phyloP scores from a whole-genome alignment of 352 stramenopile species.

The Phytophthora pseudosyringae region DNA sequence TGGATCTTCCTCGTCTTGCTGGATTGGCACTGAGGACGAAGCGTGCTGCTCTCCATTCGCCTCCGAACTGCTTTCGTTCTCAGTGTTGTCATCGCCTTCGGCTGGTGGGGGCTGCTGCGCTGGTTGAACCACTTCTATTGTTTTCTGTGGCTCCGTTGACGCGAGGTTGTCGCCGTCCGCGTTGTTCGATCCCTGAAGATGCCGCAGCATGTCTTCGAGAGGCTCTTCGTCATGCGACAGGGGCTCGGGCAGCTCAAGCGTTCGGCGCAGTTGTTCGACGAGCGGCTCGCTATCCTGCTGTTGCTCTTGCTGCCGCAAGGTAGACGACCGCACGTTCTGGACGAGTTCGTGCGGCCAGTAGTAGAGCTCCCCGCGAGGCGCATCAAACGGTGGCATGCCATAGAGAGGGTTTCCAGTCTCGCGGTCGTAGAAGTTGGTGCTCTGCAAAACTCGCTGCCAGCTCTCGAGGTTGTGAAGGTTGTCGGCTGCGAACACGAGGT shows the following conservation, averaged over 20 bases:
- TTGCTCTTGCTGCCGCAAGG: conserved; percentile 22
- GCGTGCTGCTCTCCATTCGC: background rate
- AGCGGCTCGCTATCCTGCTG: conserved; percentile 16
- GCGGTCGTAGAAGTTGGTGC: conserved; percentile 36
- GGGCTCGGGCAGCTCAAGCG: conserved; percentile 15
- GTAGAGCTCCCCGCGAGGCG: conserved; percentile 35
- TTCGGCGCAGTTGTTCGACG: conserved; percentile 24
- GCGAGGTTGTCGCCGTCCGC: conserved; percentile 2
- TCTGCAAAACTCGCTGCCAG: conserved; percentile 47
- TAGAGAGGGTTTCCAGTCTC: conserved; percentile 21
- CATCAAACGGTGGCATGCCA: conserved; percentile 18
- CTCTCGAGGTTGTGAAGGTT: conserved; percentile 33
- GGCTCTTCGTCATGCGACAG: conserved; percentile 23
- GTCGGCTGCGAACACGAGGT: conserved; percentile 51
- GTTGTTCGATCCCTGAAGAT: conserved; percentile 13
- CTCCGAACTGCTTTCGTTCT: background rate
- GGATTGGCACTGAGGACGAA: background rate
- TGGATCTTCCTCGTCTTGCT: conserved; percentile 17
- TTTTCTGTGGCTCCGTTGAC: conserved; percentile 21
- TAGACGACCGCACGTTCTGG: conserved; percentile 32
- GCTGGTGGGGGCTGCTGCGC: conserved; percentile 8
- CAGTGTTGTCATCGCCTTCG: conserved; percentile 6
- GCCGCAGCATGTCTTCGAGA: conserved; percentile 36
- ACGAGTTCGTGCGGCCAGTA: conserved; percentile 49
- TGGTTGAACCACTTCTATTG: conserved; percentile 24